phyloP scores from a whole-genome alignment of 2,329 filamentous ascomycete genomes.

The Coniochaeta ligniaria region DNA sequence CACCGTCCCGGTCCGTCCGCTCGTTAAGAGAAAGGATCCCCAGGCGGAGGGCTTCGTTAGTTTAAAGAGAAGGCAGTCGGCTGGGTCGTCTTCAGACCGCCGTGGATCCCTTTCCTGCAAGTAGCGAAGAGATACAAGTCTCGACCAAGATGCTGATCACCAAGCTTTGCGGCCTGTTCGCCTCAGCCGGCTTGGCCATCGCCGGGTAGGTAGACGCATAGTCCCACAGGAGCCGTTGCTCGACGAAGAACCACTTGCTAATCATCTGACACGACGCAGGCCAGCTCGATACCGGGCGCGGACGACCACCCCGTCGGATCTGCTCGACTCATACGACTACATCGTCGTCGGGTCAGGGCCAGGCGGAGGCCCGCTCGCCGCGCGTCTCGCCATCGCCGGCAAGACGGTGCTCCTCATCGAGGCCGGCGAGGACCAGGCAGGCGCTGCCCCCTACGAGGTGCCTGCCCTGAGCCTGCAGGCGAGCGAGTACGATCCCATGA shows the following conservation, averaged over 20 bases:
- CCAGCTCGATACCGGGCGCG: background rate
- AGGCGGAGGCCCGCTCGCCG: constrained; percentile 51
- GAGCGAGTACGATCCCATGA: constrained; percentile 12
- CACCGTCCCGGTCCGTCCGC: no score
- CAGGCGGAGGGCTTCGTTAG: no score
- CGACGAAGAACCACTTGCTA: no score
- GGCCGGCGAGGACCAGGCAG: constrained; percentile 44
- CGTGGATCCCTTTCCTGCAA: no score
- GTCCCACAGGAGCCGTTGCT: no score
- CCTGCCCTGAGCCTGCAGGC: background rate
- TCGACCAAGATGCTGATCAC: no score
- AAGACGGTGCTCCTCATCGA: constrained; percentile 54
- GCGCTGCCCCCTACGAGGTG: constrained; percentile 15
- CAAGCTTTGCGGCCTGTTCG: no score
- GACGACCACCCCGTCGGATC: constrained; percentile 13
- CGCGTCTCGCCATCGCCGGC: constrained; percentile 50
- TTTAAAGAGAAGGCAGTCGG: no score
- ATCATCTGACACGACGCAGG: constrained; percentile 8
- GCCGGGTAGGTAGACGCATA: no score
- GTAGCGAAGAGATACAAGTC: no score
- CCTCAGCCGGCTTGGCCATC: background rate
- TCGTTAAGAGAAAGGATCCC: no score
- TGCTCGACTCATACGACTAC: constrained; percentile 47
- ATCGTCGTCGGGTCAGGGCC: constrained; percentile 54
- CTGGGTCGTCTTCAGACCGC: no score